Percentiles rank a stretch among this genome's conserved stretches.
Conservation (phyloP, 2,329 filamentous ascomycete species). For the Rhynchosporium graminicola region DNA sequence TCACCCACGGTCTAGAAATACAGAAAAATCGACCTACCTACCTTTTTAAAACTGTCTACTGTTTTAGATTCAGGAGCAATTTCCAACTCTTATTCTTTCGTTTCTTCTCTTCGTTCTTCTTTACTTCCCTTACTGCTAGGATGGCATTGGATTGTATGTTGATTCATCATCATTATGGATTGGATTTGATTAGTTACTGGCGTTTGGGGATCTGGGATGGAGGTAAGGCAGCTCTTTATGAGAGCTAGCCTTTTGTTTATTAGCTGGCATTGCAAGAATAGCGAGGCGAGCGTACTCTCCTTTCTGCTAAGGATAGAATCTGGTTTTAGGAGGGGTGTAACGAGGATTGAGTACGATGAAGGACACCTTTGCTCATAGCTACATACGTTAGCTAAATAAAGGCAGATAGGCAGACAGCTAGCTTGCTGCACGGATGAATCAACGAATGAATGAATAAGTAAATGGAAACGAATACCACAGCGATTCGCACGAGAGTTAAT, state of each 20-base stretch:
- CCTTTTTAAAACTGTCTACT: slow-evolving; percentile 15
- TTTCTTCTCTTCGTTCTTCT: background rate
- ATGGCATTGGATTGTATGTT: slow-evolving; percentile 4
- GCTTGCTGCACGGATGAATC: slow-evolving; percentile 1
- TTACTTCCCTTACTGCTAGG: background rate
- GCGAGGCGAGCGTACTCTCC: background rate
- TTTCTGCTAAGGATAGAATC: background rate
- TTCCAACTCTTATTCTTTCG: background rate
- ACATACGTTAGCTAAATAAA: slow-evolving; percentile 1
- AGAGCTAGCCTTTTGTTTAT: background rate
- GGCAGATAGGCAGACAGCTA: background rate
- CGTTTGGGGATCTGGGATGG: background rate
- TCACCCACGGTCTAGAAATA: background rate
- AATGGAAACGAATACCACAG: too few relatives aligned
- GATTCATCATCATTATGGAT: background rate
- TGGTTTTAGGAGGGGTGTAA: background rate
- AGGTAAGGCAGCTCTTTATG: background rate
- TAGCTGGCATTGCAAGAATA: background rate
- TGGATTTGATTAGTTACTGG: slow-evolving; percentile 4
- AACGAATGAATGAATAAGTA: background rate
- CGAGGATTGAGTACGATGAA: background rate
- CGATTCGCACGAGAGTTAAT: too few relatives aligned
- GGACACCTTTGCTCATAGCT: background rate
- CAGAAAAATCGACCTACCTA: background rate
- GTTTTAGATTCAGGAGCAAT: slow-evolving; percentile 14